Evolutionary conservation across 2,329 filamentous ascomycete species (phyloP), one percentile per base, ranked within the genome.

Genomic region (Shiraia bambusicola): DNA sequence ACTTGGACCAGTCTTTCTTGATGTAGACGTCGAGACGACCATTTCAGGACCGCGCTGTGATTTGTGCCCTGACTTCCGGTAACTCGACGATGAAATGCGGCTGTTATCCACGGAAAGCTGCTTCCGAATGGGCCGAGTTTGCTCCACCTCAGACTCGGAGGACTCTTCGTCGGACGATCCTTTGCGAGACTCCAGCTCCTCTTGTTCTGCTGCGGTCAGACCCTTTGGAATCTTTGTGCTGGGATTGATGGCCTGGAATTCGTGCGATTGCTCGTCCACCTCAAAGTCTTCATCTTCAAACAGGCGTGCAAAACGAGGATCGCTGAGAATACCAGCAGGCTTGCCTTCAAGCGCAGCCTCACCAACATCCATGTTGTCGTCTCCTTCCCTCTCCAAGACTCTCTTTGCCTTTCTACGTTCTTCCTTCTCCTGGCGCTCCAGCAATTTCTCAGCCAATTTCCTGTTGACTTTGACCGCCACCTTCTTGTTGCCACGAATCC

Each of bases 401-500:
- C 73, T 63, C 47, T 69, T 65, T 11, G 75, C 75, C 42, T 70
- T 71, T 32, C 72, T 56, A 22, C 71, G 63, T 45, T 76, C 74
- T 38, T 72, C 71, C 66, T 87, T 89, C 63, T 92, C 86, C 46
- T 87, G 87, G 50, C 87, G 70, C 52, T 80, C 85, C 30, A 81
- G 65, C 47, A 85, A 72, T 58, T 74, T 79, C 66, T 84, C 81
- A n/a, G 81, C 82, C 33, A 84, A 69, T 52, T 72, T 78, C 62
- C 90, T 83, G 69, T 98, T 98, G 73, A 98, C 90, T 77, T 96
- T 97, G 75, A 82, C 81, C 11, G 76, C 69, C 6, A 94, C 86
- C 77, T 95, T 96, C 76, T 95, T 96, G 71, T 84, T 89, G 52
- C 92, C 91, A 57, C 93, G 82, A 61, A 98, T 97, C 54, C 93